Evolutionary conservation across 2,329 filamentous ascomycete species (phyloP).

Genomic region (Microdochium trichocladiopsis): DNA sequence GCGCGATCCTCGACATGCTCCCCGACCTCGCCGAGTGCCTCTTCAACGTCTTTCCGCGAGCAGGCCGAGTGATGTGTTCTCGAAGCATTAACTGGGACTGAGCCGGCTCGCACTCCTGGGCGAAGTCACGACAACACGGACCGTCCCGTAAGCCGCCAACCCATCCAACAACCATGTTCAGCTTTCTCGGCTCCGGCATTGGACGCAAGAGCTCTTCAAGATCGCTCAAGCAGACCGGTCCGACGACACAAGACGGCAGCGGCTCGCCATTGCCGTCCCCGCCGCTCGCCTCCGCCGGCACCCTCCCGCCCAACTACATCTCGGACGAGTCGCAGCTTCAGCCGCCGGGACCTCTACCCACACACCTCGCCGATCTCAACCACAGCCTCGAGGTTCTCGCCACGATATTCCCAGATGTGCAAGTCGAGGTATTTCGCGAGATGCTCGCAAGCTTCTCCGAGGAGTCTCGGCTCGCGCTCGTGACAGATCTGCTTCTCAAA

Average conservation of each 20-base stretch:
- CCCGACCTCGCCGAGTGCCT: too few species aligned
- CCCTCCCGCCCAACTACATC: conserved; percentile 31
- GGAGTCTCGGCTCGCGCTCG: conserved; percentile 69
- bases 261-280: background rate
- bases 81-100: too few species aligned
- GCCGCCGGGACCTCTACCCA: conserved; percentile 40
- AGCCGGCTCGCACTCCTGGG: too few species aligned
- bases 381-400: conserved; percentile 60
- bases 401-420: conserved; percentile 72
- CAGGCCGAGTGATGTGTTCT: too few species aligned
- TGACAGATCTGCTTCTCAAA: conserved; percentile 71
- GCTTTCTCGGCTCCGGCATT: background rate
- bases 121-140: too few species aligned
- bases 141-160: too few species aligned
- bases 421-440: conserved; percentile 75
- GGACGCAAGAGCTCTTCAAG: background rate
- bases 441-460: conserved; percentile 69
- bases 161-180: background rate
- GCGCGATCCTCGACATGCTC: too few species aligned
- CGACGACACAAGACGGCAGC: background rate
- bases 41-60: too few species aligned
- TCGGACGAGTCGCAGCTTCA: conserved; percentile 47
- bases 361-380: conserved; percentile 65
- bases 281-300: background rate
- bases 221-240: background rate